A percentile compares a stretch with the other conserved stretches of the same genome.
Evolutionary conservation across 805 yeast genomes (phyloP).

Genomic region (Cyberlindnera suaveolens): DNA sequence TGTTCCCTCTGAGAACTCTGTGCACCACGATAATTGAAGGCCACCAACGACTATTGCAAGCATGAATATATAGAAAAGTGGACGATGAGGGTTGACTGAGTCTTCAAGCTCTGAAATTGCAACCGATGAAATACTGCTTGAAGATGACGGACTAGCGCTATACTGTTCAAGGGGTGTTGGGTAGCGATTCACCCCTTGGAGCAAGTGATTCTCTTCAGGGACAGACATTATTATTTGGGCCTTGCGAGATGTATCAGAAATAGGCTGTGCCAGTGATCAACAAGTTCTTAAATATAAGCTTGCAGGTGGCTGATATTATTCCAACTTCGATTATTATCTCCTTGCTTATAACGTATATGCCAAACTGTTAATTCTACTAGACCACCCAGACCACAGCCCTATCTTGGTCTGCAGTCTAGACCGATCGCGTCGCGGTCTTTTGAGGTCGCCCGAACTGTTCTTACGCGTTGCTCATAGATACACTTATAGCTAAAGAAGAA

Average conservation of each 20-base stretch:
- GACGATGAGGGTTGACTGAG: slow-evolving; percentile 38
- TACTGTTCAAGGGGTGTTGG: background rate
- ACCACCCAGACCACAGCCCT: no score
- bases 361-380: no score
- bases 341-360: no score
- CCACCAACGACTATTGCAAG: slow-evolving; percentile 49
- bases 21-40: slow-evolving; percentile 58
- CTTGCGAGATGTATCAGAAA: background rate
- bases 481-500: no score
- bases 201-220: background rate
- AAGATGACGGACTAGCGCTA: background rate
- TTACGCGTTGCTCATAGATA: no score
- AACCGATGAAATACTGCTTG: background rate
- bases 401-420: no score
- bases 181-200: background rate
- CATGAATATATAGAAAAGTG: slow-evolving; percentile 36
- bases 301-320: no score
- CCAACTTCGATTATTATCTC: no score
- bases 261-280: background rate
- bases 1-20: slow-evolving; percentile 60
- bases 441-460: no score
- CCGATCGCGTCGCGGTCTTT: no score
- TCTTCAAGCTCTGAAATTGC: slow-evolving; percentile 19
- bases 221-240: background rate
- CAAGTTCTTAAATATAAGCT: no score